Percentiles rank a stretch among this genome's conserved stretches.
Evolutionary conservation across 140 eudicot genomes (phyloP).

Genomic region (Flaveria floridana): DNA sequence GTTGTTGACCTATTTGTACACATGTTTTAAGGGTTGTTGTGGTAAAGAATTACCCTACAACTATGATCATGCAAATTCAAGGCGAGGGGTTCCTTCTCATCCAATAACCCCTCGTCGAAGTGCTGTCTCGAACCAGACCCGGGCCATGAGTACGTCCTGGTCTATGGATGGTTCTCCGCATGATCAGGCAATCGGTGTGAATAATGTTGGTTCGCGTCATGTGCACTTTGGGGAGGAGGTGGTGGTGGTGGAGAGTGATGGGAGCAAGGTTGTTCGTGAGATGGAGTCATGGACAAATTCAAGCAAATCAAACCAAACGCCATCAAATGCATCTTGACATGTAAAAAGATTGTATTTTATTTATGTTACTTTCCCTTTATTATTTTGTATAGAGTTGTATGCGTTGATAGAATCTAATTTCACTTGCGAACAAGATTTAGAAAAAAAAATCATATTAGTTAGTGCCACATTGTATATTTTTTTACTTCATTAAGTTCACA

Average conservation of each 20-base stretch:
- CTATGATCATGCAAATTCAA: slow-evolving; percentile 35
- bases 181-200: slow-evolving; percentile 7
- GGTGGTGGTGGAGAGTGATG: slow-evolving; percentile 41
- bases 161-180: slow-evolving; percentile 23
- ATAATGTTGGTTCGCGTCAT: slow-evolving; percentile 35
- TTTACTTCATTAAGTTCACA: background rate
- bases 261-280: slow-evolving; percentile 37
- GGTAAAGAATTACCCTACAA: background rate
- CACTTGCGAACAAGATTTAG: background rate
- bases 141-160: slow-evolving; percentile 14
- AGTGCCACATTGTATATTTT: background rate
- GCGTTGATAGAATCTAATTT: slow-evolving; percentile 14
- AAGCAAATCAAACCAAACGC: slow-evolving; percentile 42
- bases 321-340: slow-evolving; percentile 42
- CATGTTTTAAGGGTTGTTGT: slow-evolving; percentile 55
- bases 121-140: slow-evolving; percentile 15
- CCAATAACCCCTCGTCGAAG: slow-evolving; percentile 23
- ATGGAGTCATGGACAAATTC: slow-evolving; percentile 40
- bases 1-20: slow-evolving; percentile 61
- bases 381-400: slow-evolving; percentile 22
- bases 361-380: slow-evolving; percentile 11
- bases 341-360: slow-evolving; percentile 18
- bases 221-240: slow-evolving; percentile 55
- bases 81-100: slow-evolving; percentile 28
- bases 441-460: no score